phyloP scores from a whole-genome alignment of 441 rosid genomes.

The Adansonia gregorii region DNA sequence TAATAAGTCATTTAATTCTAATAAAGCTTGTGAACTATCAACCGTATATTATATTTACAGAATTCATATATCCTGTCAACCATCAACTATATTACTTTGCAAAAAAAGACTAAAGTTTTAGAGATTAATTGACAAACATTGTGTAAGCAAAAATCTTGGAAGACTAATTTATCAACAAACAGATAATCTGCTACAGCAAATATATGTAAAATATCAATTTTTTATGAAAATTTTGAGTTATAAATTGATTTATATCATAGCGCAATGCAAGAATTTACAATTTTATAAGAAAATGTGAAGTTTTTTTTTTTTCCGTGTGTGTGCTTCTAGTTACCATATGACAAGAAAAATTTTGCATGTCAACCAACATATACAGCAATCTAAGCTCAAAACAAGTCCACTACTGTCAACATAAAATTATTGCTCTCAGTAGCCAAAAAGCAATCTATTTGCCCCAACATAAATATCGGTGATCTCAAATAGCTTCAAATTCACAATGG shows the following conservation, averaged over 20 bases:
- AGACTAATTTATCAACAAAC: neutral
- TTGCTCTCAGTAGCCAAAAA: neutral
- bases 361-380: constrained; percentile 16
- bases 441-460: neutral
- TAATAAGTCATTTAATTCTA: neutral
- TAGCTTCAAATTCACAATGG: neutral
- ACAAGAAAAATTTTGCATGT: neutral
- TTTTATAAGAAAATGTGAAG: neutral
- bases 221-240: neutral
- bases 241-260: neutral
- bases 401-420: neutral
- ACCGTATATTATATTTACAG: neutral
- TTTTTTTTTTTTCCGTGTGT: neutral
- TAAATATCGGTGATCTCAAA: neutral
- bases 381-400: constrained; percentile 6
- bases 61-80: neutral
- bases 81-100: neutral
- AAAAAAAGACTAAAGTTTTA: neutral
- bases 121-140: neutral
- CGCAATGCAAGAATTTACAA: neutral
- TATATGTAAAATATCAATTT: neutral
- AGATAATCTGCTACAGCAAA: neutral
- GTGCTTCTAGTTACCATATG: constrained; percentile 5
- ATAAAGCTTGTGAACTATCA: neutral
- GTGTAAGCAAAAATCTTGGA: neutral